Base-by-base conservation (phyloP, 768 basidiomycete species). In the Termitomyces sp. region DNA sequence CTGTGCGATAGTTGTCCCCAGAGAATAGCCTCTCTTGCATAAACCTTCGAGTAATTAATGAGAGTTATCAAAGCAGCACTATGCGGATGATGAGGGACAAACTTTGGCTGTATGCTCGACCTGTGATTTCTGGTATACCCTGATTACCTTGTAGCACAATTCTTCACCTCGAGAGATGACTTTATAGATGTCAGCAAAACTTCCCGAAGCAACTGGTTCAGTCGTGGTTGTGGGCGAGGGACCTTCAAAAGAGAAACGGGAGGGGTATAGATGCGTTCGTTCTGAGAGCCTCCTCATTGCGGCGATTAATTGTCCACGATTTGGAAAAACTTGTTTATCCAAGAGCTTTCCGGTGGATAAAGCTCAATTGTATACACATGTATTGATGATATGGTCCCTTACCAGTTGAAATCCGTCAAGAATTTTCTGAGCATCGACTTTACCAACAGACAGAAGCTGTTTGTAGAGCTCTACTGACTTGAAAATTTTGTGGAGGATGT, bases 211-310 rank as follows among this genome's bases (percentile, higher is more conserved):
- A 4, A 56, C 43, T 32, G 54, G 43, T 5, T 40, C 10, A 10
- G 32, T 20, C 2, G 28, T 24, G 10, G 36, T 14, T 4, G 51
- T 13, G n/a, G 51, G 28, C 14, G 54, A 47, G 12, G 42, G 49
- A 4, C 43, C 57, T 36, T 53, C n/a, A 2, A 24, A 14, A 9
- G 20, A 47, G 14, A 58, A 59, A 14, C 51, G 35, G 12, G 8
- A 14, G 16, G 61, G 58, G 42, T 59, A 59, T 16, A 59, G 52
- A 1, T 40, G 12, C 2, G 55, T 53, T 14, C 40, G 42, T 12
- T 9, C 44, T 4, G 61, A 53, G 30, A 62, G 55, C n/a, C 58
- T 46, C 30, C 36, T 43, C 54, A 59, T 62, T 4, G 61, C 61
- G 35, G 30, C 53, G 16, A 62, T 42, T 18, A 62, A 12, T 26